Base-by-base conservation (phyloP, 306 rosid species). In the Coriaria nepalensis region DNA sequence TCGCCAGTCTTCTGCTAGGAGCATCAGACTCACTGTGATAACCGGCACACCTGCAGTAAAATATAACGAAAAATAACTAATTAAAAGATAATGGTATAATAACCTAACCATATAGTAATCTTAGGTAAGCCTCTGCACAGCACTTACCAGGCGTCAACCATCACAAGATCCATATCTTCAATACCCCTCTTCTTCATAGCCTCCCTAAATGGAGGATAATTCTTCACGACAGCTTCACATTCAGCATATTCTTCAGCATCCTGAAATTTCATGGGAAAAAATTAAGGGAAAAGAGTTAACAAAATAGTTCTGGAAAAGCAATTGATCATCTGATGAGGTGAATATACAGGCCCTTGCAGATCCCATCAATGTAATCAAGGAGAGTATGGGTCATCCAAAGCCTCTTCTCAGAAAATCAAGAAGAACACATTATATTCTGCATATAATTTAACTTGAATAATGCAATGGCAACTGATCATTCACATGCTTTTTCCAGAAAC, bases 141-240 rank as follows among this genome's bases (percentile, higher is more conserved):
- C 32, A 59, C 69, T 55, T 71, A 82, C 96, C 94, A 87, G 62
- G 94, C 67, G 67, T 87, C 94, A 48, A 87, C 94, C 96, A 87
- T 87, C 44, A 82, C 94, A 11, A 87, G 86, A 45, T 87, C 94
- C 96, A 87, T 82, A 63, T 87, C 94, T 49, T 80, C 96, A 67
- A 87, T 75, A 38, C 96, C 96, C 72, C 96, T 73, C 80, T 80
- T 87, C 84, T 71, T 79, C 96, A 82, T 82, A 52, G 96, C 96
- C 67, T 87, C 96, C 34, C 68, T 68, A 74, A 87, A 87, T 42
- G 96, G 96, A 70, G 96, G 92, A 7, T 52, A 79, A 56, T 68
- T 78, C 71, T 87, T 87, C 56, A 87, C 96, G 59, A 73, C 58
- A 66, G 92, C 96, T 62, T 87, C 94, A 50, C 96, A 87, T 73